Conservation (phyloP, 1,284 basidiomycete species). For the Sphagnurus paluster region DNA sequence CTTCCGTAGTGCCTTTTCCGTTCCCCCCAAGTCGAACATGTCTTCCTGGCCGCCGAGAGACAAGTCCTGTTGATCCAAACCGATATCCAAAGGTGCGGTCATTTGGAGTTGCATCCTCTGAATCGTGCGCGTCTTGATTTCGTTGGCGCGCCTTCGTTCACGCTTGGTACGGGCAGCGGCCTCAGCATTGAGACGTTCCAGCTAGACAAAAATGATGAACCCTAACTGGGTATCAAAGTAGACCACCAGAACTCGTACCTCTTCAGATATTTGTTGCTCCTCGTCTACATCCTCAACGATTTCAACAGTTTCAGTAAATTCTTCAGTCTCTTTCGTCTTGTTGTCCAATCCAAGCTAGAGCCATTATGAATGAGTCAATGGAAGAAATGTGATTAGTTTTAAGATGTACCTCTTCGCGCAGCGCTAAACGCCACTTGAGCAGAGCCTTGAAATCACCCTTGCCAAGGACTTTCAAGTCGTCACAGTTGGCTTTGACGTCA, state of each 20-base stretch:
- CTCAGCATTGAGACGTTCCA: constrained; percentile 84
- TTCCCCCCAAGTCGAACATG: constrained; percentile 79
- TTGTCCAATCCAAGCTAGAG: constrained; percentile 78
- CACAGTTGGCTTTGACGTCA: constrained; percentile 82
- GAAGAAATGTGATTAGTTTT: not conserved
- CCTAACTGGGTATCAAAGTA: not conserved
- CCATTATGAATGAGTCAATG: not conserved
- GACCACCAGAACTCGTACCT: constrained; percentile 51
- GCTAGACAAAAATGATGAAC: constrained; percentile 41
- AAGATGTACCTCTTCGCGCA: constrained; percentile 76
- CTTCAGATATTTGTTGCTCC: constrained; percentile 85
- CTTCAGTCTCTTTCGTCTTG: constrained; percentile 70
- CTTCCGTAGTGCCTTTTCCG: constrained; percentile 51
- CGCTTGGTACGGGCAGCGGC: constrained; percentile 75
- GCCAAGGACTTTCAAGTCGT: constrained; percentile 95
- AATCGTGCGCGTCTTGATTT: constrained; percentile 84
- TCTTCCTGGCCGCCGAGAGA: constrained; percentile 79
- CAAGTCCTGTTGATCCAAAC: constrained; percentile 82
- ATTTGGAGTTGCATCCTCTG: constrained; percentile 97
- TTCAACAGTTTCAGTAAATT: constrained; percentile 77
- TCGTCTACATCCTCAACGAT: constrained; percentile 80
- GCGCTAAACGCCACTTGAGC: constrained; percentile 86
- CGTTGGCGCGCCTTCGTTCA: constrained; percentile 86
- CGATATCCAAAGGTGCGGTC: constrained; percentile 95
- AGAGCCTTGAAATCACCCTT: constrained; percentile 96